These are phyloP conservation scores for Myxozyma mucilagina DNA, from an alignment of 805 yeast species.

Conservation along the genomic window DNA sequence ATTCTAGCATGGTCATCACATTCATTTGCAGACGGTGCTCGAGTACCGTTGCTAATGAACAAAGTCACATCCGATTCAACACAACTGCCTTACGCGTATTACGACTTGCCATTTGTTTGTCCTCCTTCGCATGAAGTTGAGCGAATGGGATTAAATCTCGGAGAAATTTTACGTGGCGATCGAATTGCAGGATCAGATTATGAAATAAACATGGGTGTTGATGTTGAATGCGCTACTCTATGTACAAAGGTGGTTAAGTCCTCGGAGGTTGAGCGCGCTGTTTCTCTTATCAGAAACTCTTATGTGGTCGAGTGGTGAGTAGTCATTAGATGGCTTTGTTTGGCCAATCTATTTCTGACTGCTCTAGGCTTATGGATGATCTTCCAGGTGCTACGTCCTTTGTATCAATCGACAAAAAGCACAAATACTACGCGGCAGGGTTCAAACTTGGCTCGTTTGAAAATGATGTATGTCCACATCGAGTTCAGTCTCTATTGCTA, in stretches of 20 bases:
- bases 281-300: conserved; percentile 59
- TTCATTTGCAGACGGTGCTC: conserved; percentile 53
- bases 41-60: conserved; percentile 69
- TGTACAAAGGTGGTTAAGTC: conserved; percentile 67
- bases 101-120: conserved; percentile 78
- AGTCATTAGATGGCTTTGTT: neutral
- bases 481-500: conserved; percentile 21
- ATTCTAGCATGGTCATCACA: conserved; percentile 2
- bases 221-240: conserved; percentile 61
- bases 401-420: conserved; percentile 55
- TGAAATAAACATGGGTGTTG: conserved; percentile 61
- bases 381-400: conserved; percentile 88
- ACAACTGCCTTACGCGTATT: conserved; percentile 73
- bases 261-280: conserved; percentile 56
- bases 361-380: conserved; percentile 56
- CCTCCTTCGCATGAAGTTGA: conserved; percentile 54
- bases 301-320: conserved; percentile 75
- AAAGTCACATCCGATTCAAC: conserved; percentile 77
- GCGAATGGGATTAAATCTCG: conserved; percentile 66
- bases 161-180: conserved; percentile 80
- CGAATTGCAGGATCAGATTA: conserved; percentile 75
- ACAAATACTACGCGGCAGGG: conserved; percentile 79
- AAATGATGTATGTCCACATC: conserved; percentile 41
- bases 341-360: neutral
- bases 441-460: conserved; percentile 77